Percentiles rank a stretch among this genome's conserved stretches.
Conservation (phyloP, 768 basidiomycete genomes). For the Boletus rufocinnamomeus region DNA sequence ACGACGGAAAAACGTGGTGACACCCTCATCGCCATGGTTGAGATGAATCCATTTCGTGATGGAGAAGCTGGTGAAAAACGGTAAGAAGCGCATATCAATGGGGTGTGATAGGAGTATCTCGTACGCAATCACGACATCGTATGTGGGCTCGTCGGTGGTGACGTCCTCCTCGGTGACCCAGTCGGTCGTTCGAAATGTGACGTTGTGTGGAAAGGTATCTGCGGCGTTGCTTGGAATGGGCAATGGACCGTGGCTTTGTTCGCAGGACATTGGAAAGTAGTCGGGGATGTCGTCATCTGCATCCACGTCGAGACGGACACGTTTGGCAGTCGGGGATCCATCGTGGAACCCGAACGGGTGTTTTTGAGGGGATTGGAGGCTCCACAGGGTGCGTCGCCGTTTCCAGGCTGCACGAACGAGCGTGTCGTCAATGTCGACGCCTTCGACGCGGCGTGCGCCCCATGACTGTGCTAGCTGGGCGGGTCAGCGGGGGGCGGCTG, state of each 20-base stretch:
- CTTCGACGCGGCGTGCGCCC: slow-evolving; percentile 66
- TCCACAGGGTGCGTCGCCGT: slow-evolving; percentile 70
- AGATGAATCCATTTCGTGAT: slow-evolving; percentile 93
- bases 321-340: slow-evolving; percentile 9
- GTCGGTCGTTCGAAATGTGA: slow-evolving; percentile 70
- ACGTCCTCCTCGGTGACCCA: slow-evolving; percentile 62
- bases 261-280: slow-evolving; percentile 79
- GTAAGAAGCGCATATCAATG: background rate
- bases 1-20: slow-evolving; percentile 67
- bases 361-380: slow-evolving; percentile 46
- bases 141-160: slow-evolving; percentile 58
- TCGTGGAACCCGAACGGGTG: background rate
- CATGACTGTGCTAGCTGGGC: slow-evolving; percentile 56
- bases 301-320: slow-evolving; percentile 4
- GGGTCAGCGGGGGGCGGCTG: background rate
- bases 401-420: slow-evolving; percentile 79
- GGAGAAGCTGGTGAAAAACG: slow-evolving; percentile 50
- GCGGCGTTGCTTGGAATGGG: slow-evolving; percentile 51
- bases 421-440: slow-evolving; percentile 82
- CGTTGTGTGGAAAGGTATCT: slow-evolving; percentile 72
- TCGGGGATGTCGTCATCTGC: slow-evolving; percentile 18
- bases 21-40: slow-evolving; percentile 72
- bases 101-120: slow-evolving; percentile 24
- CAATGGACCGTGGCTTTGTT: slow-evolving; percentile 73
- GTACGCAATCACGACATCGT: slow-evolving; percentile 81